A percentile compares a stretch with the other conserved stretches of the same genome.
phyloP scores from a whole-genome alignment of 2,329 filamentous ascomycete species.

The Atkinsonella texensis region DNA sequence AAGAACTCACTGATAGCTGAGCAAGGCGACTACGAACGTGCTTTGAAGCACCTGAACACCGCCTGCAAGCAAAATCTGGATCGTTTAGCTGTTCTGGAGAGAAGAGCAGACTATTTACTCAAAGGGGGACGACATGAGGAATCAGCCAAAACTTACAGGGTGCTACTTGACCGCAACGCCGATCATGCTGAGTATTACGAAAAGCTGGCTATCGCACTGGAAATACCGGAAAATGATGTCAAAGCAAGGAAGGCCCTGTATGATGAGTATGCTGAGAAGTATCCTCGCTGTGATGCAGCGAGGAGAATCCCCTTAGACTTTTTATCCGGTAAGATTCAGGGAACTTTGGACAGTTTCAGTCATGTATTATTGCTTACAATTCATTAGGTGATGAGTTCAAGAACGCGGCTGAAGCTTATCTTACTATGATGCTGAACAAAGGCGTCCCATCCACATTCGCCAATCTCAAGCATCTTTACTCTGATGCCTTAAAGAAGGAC shows the following conservation, averaged over 20 bases:
- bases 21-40: conserved; percentile 68
- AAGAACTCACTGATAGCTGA: conserved; percentile 93
- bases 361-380: conserved; percentile 10
- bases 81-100: conserved; percentile 72
- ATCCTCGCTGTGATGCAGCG: conserved; percentile 72
- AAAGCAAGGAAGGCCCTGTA: conserved; percentile 60
- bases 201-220: conserved; percentile 58
- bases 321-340: conserved; percentile 46
- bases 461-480: conserved; percentile 89
- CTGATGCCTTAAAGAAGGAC: conserved; percentile 64
- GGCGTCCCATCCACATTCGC: conserved; percentile 94
- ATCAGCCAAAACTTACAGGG: conserved; percentile 68
- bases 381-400: conserved; percentile 62
- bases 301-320: conserved; percentile 84
- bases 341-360: not conserved
- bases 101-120: conserved; percentile 71
- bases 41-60: conserved; percentile 73
- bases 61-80: conserved; percentile 71
- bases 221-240: conserved; percentile 44
- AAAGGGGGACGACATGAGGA: conserved; percentile 68
- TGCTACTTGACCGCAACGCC: conserved; percentile 72
- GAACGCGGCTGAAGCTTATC: conserved; percentile 63
- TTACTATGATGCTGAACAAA: conserved; percentile 77
- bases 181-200: conserved; percentile 83
- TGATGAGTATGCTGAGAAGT: conserved; percentile 66